Conservation (phyloP, 2,329 filamentous ascomycete species). For the Fusarium lateritium region DNA sequence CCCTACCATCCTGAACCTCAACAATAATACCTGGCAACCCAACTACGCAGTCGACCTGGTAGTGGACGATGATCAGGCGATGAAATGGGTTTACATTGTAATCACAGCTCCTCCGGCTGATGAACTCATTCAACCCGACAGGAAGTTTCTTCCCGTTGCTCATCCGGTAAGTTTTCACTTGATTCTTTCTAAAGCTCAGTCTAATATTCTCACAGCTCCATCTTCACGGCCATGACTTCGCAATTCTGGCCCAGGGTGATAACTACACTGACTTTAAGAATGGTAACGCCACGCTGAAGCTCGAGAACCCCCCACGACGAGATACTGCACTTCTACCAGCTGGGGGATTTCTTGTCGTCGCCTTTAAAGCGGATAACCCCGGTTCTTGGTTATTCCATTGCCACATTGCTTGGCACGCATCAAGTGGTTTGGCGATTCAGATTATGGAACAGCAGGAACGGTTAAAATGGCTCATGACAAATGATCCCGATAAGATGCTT, state of each 20-base stretch:
- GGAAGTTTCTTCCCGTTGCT: slow-evolving; percentile 9
- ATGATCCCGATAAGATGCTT: slow-evolving; percentile 16
- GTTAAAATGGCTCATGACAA: slow-evolving; percentile 17
- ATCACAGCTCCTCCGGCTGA: slow-evolving; percentile 21
- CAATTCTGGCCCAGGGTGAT: slow-evolving; percentile 20
- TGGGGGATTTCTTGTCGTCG: slow-evolving; percentile 24
- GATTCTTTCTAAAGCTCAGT: accelerated
- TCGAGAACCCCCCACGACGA: slow-evolving; percentile 26
- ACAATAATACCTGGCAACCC: slow-evolving; percentile 15
- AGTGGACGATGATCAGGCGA: not conserved
- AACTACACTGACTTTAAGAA: not conserved
- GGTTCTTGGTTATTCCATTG: slow-evolving; percentile 34
- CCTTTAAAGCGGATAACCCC: slow-evolving; percentile 19
- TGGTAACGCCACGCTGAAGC: slow-evolving; percentile 9
- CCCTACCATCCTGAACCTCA: slow-evolving; percentile 21
- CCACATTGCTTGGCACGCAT: slow-evolving; percentile 29
- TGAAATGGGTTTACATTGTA: slow-evolving; percentile 29
- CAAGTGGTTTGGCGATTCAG: slow-evolving; percentile 25
- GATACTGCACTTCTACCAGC: slow-evolving; percentile 24
- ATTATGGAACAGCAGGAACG: slow-evolving; percentile 22
- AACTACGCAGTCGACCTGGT: slow-evolving; percentile 31
- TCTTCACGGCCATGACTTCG: slow-evolving; percentile 34
- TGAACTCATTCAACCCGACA: not conserved
- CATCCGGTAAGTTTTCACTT: slow-evolving; percentile 17
- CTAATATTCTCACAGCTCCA: not conserved